Evolutionary conservation across 2,329 filamentous ascomycete genomes (phyloP).

Genomic region (Apiospora arundinis): DNA sequence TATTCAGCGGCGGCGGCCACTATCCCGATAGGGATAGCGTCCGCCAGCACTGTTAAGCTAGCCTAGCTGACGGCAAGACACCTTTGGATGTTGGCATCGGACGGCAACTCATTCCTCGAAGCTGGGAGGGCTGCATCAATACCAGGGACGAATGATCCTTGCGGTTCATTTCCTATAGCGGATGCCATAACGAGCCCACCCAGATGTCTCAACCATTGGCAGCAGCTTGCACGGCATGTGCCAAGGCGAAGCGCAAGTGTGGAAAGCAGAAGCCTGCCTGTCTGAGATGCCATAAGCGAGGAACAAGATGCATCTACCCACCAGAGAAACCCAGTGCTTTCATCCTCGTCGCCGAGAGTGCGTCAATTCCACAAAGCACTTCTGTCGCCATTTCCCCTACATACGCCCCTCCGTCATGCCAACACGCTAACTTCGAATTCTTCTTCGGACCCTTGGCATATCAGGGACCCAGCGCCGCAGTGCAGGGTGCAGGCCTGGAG

Average conservation of each 20-base stretch:
- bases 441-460: background rate
- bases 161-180: too few relatives aligned
- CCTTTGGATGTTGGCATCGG: background rate
- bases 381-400: background rate
- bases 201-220: background rate
- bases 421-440: background rate
- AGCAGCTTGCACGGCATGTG: conserved; percentile 31
- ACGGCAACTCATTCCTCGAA: background rate
- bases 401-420: background rate
- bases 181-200: background rate
- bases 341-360: conserved; percentile 5
- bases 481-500: background rate
- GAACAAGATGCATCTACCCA: conserved; percentile 33
- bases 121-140: background rate
- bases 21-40: background rate
- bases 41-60: background rate
- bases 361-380: background rate
- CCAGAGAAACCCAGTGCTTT: conserved; percentile 23
- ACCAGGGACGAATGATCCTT: too few relatives aligned
- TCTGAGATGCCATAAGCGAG: conserved; percentile 31
- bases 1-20: background rate
- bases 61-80: background rate
- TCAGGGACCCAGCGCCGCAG: background rate
- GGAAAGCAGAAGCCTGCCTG: conserved; percentile 32
- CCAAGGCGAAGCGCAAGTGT: conserved; percentile 34